phyloP scores from a whole-genome alignment of 1,284 basidiomycete genomes.

The Fomitopsis pinicola region DNA sequence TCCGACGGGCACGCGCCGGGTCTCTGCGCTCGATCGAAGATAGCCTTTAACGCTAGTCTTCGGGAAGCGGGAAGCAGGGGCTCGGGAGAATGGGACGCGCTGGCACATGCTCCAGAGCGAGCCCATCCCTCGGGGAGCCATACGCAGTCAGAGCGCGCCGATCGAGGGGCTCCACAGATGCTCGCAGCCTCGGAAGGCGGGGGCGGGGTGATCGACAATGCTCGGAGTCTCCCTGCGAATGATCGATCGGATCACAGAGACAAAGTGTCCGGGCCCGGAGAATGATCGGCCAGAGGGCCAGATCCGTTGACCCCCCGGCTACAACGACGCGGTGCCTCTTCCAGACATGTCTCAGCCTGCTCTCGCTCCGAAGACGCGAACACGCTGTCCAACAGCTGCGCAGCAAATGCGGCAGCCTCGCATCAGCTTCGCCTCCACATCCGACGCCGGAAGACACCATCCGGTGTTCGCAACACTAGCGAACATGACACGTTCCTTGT shows the following conservation, averaged over 20 bases:
- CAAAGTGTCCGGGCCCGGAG: neutral
- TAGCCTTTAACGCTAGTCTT: neutral
- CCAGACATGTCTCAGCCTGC: neutral
- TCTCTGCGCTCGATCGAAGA: neutral
- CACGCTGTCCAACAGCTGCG: neutral
- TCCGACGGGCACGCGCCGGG: neutral
- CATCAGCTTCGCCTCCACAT: neutral
- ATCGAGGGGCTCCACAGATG: neutral
- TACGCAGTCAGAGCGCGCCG: neutral
- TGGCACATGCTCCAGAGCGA: too few relatives aligned
- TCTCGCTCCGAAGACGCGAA: neutral
- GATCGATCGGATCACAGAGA: neutral
- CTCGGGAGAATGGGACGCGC: neutral
- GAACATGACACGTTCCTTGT: neutral
- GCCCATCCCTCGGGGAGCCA: neutral
- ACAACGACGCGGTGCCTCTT: neutral
- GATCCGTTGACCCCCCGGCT: neutral
- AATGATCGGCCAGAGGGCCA: neutral
- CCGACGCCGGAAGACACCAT: neutral
- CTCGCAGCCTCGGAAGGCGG: neutral
- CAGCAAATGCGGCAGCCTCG: neutral
- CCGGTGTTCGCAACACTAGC: neutral
- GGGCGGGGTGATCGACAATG: neutral
- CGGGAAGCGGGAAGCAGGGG: neutral
- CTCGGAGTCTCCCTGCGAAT: neutral